Conservation (phyloP, 1,139 yeast species). For the Taphrina deformans region DNA sequence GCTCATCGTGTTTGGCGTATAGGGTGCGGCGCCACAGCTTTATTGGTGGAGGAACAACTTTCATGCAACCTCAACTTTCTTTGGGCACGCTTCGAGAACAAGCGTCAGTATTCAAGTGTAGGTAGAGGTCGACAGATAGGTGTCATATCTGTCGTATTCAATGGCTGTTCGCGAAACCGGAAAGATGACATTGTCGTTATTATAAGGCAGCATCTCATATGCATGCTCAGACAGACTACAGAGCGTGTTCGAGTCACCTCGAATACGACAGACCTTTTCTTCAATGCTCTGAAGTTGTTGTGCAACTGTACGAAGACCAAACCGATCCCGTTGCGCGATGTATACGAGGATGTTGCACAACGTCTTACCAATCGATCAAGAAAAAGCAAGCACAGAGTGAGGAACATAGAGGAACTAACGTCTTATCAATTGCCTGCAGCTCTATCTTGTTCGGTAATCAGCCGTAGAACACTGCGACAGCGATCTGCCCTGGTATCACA, state of each 20-base stretch:
- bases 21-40: not conserved
- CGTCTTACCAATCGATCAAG: too few species aligned
- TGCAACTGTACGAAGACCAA: not conserved
- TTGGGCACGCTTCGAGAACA: not conserved
- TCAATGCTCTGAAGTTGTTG: not conserved
- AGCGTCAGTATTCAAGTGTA: too few species aligned
- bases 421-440: not conserved
- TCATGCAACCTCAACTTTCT: too few species aligned
- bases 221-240: conserved; percentile 14
- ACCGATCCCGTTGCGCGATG: too few species aligned
- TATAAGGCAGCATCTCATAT: not conserved
- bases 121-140: too few species aligned
- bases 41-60: not conserved
- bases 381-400: not conserved
- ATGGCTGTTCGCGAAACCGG: too few species aligned
- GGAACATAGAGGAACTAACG: not conserved
- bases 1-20: not conserved
- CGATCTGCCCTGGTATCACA: too few species aligned
- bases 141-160: too few species aligned
- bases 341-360: too few species aligned
- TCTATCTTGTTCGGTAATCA: too few species aligned
- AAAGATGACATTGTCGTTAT: not conserved
- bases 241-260: not conserved
- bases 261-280: not conserved
- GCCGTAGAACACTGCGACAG: too few species aligned